Evolutionary conservation across 805 yeast species (phyloP), one percentile per base, ranked within the genome.

Genomic region (Metschnikowia bowlesiae): DNA sequence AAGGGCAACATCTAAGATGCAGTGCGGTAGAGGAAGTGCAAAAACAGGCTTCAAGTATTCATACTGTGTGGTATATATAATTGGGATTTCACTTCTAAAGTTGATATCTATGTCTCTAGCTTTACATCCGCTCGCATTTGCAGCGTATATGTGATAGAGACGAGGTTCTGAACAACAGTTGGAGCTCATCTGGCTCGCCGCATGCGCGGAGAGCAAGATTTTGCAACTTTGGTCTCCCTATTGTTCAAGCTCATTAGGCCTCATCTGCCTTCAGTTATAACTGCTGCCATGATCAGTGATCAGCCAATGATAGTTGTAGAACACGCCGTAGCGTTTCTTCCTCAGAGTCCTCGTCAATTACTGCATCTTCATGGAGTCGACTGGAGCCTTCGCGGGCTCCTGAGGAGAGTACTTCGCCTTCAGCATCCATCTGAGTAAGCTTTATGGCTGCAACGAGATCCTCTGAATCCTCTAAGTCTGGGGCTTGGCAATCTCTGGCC

Each of bases 321-420:
- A 58, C 55, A 38, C 54, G 51, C 37, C 48, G 53, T 6, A 62
- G 46, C 4, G 56, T 50, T 29, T 60, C 64, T 8, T 62, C 64
- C 18, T 62, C 60, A 8, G 53, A 44, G 2, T 48, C 52, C 14
- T 45, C 46, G n/a, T 29, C 38, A 1, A 22, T 11, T 8, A 30
- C 34, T 16, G 22, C 36, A 11, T 48, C 44, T 13, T 28, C 35
- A 16, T 44, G 28, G 11, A 8, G 22, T 26, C 36, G 28, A 16
- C 48, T 48, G 1, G 48, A 22, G 18, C 48, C 45, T 10, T 32
- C 32, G 11, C 28, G 29, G 14, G 28, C 31, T 39, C 32, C 50
- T 37, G 22, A 30, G 3, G 44, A 8, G 18, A 10, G 29, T 11
- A 30, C 4, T 14, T n/a, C 29, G 33, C 13, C 22, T 26, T 31